Evolutionary conservation across 225 moss, liverwort and hornwort genomes (phyloP).

Genomic region (Marchantia paleacea): DNA sequence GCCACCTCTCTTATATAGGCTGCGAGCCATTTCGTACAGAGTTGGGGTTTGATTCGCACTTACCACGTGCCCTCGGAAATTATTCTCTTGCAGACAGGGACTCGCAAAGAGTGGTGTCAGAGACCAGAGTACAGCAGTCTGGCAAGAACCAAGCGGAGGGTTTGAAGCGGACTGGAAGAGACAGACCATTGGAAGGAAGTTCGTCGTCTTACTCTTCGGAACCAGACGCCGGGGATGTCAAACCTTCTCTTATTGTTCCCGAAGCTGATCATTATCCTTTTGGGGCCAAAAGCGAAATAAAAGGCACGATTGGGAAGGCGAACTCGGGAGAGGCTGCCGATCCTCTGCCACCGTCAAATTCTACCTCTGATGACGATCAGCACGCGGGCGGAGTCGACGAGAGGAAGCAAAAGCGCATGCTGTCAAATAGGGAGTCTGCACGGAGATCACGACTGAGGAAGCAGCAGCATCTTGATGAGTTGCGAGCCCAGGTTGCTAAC

Average conservation of each 20-base stretch:
- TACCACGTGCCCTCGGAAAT: not conserved
- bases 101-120: not conserved
- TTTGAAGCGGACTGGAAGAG: conserved; percentile 5
- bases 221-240: conserved; percentile 21
- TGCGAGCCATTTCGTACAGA: not conserved
- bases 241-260: conserved; percentile 5
- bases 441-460: conserved; percentile 89
- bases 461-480: conserved; percentile 90
- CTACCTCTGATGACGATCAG: conserved; percentile 92
- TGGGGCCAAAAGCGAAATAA: not conserved
- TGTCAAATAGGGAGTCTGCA: conserved; percentile 94
- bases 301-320: conserved; percentile 33
- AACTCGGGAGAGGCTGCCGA: conserved; percentile 43
- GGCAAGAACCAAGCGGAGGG: not conserved
- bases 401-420: conserved; percentile 94
- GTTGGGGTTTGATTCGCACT: not conserved
- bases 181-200: conserved; percentile 18
- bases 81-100: conserved; percentile 1
- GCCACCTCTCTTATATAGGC: not conserved
- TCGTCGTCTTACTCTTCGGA: conserved; percentile 19
- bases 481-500: conserved; percentile 80
- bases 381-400: conserved; percentile 57
- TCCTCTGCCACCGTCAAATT: conserved; percentile 64
- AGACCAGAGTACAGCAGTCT: not conserved
- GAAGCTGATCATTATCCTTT: conserved; percentile 11